These are phyloP conservation scores for Psilocybe subaeruginosa DNA, from an alignment of 768 basidiomycete species.

Conservation along the genomic window DNA sequence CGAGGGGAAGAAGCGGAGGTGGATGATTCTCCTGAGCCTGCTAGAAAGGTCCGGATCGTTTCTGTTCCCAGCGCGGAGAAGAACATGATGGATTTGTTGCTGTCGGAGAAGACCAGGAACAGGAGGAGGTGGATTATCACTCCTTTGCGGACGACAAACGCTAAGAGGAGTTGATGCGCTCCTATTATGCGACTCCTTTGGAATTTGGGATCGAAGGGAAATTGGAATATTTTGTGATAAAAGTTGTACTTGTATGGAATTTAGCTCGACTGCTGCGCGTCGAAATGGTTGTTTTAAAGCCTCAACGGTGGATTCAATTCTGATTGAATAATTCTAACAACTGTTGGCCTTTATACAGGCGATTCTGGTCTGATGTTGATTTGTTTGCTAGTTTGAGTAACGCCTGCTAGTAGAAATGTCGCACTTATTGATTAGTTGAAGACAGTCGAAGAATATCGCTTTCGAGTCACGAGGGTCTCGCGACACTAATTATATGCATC, in stretches of 20 bases:
- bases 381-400: too few relatives aligned
- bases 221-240: background rate
- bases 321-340: too few relatives aligned
- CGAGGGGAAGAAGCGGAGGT: slow-evolving; percentile 77
- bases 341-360: too few relatives aligned
- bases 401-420: too few relatives aligned
- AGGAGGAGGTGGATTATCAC: slow-evolving; percentile 42
- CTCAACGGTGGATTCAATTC: too few relatives aligned
- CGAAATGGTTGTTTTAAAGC: too few relatives aligned
- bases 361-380: too few relatives aligned
- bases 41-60: slow-evolving; percentile 55
- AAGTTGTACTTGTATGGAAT: background rate
- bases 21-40: slow-evolving; percentile 67
- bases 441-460: too few relatives aligned
- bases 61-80: slow-evolving; percentile 38
- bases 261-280: background rate
- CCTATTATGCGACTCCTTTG: background rate
- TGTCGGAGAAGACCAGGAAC: slow-evolving; percentile 34
- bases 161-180: slow-evolving; percentile 29
- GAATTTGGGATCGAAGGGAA: background rate
- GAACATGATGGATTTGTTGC: slow-evolving; percentile 25
- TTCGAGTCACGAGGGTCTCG: too few relatives aligned
- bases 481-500: too few relatives aligned
- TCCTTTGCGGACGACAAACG: slow-evolving; percentile 39
- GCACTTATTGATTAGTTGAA: too few relatives aligned